Evolutionary conservation across 805 yeast genomes (phyloP), one percentile per base, ranked within the genome.

Genomic region (Metschnikowia santaceciliae): DNA sequence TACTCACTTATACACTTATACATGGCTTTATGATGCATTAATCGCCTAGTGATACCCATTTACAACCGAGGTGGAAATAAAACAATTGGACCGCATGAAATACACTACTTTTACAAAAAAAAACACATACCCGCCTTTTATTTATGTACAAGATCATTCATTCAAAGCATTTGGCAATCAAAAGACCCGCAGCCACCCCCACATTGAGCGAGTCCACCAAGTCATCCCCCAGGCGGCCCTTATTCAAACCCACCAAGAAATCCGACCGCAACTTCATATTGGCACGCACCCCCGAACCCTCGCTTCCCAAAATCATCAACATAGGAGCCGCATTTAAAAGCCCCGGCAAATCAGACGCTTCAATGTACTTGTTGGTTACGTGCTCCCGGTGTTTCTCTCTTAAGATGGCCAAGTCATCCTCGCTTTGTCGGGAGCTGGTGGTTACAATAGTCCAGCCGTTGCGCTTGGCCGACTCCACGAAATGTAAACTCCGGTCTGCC

Each of bases 171-270:
- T 54, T 54, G 17, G 54, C 61, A 6, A 89, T 69, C 45, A 90
- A 62, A 30, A 90, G 61, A 1, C 91, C 94, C 1, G 91, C 79
- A 1, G 97, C 97, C 7, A 90, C 96, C 62, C 94, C 88, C 32
- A 89, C 97, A 63, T 90, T 90, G 61, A 90, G 71, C 32, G 96
- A 87, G 62, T 90, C 96, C 36, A 90, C 83, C 5, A 65, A 55
- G 47, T 64, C 67, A 15, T 61, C 66, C 3, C 60, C 63, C 14
- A 50, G 55, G 32, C 74, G 55, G 6, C 70, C 66, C 41, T 69
- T 66, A 13, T 65, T 68, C 43, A 80, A 61, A 1, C 74, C 71
- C 14, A 78, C 79, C 46, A 78, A 64, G 54, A 60, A 73, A 50
- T 85, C 87, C 46, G 88, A 80, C 58, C 81, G 71, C 48, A 80